Evolutionary conservation across 371 early-diverging fungal genomes (phyloP), one percentile per base, ranked within the genome.

Genomic region (Mortierella sp.): DNA sequence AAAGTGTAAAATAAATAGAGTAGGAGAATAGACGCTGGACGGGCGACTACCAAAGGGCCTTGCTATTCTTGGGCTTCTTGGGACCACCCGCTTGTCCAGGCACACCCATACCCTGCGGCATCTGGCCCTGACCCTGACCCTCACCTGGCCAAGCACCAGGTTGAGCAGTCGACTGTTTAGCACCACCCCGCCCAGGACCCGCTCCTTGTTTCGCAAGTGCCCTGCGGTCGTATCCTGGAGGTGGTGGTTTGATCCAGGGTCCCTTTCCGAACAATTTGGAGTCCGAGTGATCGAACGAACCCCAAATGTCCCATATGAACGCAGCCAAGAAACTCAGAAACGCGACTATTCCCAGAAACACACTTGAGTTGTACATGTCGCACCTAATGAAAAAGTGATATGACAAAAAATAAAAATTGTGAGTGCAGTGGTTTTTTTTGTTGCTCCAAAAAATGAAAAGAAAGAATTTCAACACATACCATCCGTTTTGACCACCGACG

Each of bases 291-390:
- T 66, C 64, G 65, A 88, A 88, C 4, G 88, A 87, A 8, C 90
- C 90, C 67, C 88, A 82, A 39, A 86, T 72, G 63, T 91, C 90
- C 90, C 90, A 89, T 6, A 73, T 82, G 43, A 89, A 73, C 0
- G 88, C 85, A 4, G 75, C 82, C n/a, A 90, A 71, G 73, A 88
- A 91, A 34, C 86, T 74, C 1, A 71, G 84, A 77, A 90, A 87
- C 0, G 89, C 89, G 37, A 89, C 34, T 74, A 90, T 87, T 1
- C 87, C 90, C 68, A 88, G 87, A 73, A 91, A 91, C 26, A 91
- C 84, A 40, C 89, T 89, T 24, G 89, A 84, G 72, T 91, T 91
- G 65, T 91, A 91, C 74, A 89, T 90, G 73, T 90, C 86, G 70
- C 91, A 91, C 90, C 90, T 90, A 45, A 58, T 29, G n/a, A 34